These are phyloP conservation scores for Geum urbanum DNA, from an alignment of 306 rosid genomes.

Conservation along the genomic window DNA sequence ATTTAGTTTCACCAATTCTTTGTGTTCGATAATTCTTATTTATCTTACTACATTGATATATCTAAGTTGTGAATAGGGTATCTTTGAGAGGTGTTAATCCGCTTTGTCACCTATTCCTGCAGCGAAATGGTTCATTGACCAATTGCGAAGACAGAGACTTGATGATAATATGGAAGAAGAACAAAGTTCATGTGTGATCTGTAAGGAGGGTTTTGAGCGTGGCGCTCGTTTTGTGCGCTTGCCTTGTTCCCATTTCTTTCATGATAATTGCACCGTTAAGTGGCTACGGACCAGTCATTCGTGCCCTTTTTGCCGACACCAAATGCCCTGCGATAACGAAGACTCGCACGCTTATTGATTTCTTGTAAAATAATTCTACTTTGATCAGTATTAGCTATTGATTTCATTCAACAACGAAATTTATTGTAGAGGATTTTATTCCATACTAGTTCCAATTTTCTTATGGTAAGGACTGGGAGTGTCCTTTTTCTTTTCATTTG, in stretches of 20 bases:
- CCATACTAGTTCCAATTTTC: too few relatives aligned
- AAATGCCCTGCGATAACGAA: background rate
- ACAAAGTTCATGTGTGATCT: background rate
- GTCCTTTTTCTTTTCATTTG: too few relatives aligned
- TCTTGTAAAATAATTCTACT: background rate
- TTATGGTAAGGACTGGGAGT: too few relatives aligned
- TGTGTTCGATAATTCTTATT: too few relatives aligned
- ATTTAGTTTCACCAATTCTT: too few relatives aligned
- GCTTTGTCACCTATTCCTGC: too few relatives aligned
- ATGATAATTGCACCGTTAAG: background rate
- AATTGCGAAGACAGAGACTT: background rate
- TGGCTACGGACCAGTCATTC: background rate
- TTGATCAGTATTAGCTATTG: too few relatives aligned
- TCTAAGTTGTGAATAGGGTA: too few relatives aligned
- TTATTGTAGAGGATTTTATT: too few relatives aligned
- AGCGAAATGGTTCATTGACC: background rate
- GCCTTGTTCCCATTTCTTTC: conserved; percentile 5
- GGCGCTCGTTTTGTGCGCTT: background rate
- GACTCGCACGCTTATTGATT: background rate
- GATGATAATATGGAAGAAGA: background rate
- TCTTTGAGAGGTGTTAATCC: too few relatives aligned
- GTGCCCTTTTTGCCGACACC: conserved; percentile 5
- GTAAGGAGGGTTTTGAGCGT: background rate
- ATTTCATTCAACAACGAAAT: too few relatives aligned
- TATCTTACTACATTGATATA: too few relatives aligned